Evolutionary conservation across 495 filamentous ascomycete species (phyloP).

Genomic region (Tuber aestivum): DNA sequence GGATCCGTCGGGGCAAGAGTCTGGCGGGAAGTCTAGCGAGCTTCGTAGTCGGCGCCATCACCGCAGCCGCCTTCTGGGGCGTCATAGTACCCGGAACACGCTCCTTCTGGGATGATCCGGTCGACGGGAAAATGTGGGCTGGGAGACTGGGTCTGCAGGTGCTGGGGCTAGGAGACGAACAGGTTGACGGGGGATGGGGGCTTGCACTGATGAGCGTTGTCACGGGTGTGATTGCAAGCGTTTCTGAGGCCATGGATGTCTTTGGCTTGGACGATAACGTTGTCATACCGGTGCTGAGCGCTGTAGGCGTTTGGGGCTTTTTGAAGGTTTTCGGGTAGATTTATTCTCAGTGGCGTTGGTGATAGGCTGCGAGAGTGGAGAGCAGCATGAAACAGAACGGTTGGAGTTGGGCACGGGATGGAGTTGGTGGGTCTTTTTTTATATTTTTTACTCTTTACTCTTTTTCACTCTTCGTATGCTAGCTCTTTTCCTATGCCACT

Average conservation of each 20-base stretch:
- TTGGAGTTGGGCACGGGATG: not conserved
- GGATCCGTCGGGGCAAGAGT: constrained; percentile 79
- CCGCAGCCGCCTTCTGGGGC: constrained; percentile 83
- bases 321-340: constrained; percentile 76
- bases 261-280: constrained; percentile 96
- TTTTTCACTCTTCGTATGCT: not conserved
- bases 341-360: constrained; percentile 35
- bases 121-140: constrained; percentile 48
- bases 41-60: constrained; percentile 68
- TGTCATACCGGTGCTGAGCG: constrained; percentile 88
- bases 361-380: constrained; percentile 24
- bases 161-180: constrained; percentile 39
- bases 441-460: not conserved
- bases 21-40: constrained; percentile 83
- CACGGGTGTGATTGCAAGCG: constrained; percentile 77
- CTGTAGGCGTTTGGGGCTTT: constrained; percentile 86
- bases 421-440: not conserved
- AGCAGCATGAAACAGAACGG: constrained; percentile 4
- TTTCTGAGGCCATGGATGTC: constrained; percentile 83
- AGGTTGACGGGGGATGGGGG: constrained; percentile 62
- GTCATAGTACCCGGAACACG: constrained; percentile 65
- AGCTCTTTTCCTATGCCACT: not conserved
- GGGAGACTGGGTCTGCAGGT: constrained; percentile 30
- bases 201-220: constrained; percentile 80
- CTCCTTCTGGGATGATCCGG: constrained; percentile 59